phyloP scores from a whole-genome alignment of 805 yeast genomes.

The Candida quercuum region DNA sequence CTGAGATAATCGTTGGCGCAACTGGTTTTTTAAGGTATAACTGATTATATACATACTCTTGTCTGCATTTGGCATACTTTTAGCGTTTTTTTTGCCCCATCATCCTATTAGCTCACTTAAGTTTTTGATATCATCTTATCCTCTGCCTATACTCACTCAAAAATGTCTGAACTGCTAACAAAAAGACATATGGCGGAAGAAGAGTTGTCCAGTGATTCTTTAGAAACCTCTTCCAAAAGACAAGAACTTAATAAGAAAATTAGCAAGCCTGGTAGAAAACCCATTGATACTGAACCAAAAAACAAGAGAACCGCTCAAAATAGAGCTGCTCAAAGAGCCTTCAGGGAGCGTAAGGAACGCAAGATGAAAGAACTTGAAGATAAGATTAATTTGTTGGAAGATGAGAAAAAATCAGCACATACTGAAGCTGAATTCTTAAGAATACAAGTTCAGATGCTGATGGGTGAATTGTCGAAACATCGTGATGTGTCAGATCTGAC shows the following conservation, averaged over 20 bases:
- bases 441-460: conserved; percentile 69
- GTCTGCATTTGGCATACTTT: too few species aligned
- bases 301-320: conserved; percentile 93
- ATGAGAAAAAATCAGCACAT: conserved; percentile 58
- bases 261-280: conserved; percentile 76
- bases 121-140: too few species aligned
- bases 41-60: too few species aligned
- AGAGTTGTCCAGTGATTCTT: conserved; percentile 4
- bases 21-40: too few species aligned
- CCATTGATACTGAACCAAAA: conserved; percentile 71
- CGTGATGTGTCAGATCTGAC: conserved; percentile 32
- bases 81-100: too few species aligned
- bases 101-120: too few species aligned
- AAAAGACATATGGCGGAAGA: conserved; percentile 4
- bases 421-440: conserved; percentile 71
- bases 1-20: too few species aligned
- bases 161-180: conserved; percentile 5
- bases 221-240: conserved; percentile 13
- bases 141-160: too few species aligned
- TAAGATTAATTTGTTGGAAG: conserved; percentile 67
- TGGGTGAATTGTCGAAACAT: conserved; percentile 62
- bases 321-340: conserved; percentile 97
- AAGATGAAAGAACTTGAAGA: conserved; percentile 83
- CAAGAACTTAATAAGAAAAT: conserved; percentile 23
- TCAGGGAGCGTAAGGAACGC: conserved; percentile 87